Conservation (phyloP, 495 filamentous ascomycete species). For the Cercophora sp. region DNA sequence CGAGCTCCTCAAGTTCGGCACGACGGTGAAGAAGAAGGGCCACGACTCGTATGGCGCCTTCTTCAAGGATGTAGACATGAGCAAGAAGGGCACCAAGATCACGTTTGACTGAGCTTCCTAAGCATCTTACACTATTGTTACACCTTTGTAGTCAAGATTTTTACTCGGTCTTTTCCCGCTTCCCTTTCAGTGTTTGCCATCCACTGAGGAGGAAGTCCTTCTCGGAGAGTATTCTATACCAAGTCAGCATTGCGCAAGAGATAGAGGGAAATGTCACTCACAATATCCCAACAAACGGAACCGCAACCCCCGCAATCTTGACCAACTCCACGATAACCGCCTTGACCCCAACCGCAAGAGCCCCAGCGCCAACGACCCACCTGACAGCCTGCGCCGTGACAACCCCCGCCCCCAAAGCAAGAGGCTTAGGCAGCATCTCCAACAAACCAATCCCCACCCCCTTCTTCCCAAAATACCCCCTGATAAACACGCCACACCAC, state of each 20-base stretch:
- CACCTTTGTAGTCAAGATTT: neutral
- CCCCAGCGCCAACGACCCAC: conserved; percentile 26
- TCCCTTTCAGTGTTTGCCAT: conserved; percentile 39
- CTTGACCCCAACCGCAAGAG: conserved; percentile 17
- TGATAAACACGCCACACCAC: conserved; percentile 75
- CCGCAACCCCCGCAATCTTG: conserved; percentile 47
- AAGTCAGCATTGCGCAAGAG: conserved; percentile 15
- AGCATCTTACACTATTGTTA: neutral
- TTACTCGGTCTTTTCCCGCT: conserved; percentile 15
- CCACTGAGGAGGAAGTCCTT: conserved; percentile 51
- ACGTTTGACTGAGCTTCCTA: conserved; percentile 68
- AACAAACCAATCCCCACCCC: conserved; percentile 28
- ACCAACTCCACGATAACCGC: conserved; percentile 45
- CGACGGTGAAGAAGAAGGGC: conserved; percentile 97
- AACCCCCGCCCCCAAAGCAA: conserved; percentile 20
- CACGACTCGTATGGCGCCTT: conserved; percentile 92
- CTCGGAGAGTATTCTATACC: conserved; percentile 56
- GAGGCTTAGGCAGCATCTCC: conserved; percentile 26
- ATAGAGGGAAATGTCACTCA: conserved; percentile 41
- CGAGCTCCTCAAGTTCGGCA: conserved; percentile 84
- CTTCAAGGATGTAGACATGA: conserved; percentile 74
- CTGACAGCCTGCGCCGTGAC: conserved; percentile 20
- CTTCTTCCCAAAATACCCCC: conserved; percentile 51
- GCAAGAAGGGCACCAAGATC: conserved; percentile 86
- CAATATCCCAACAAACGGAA: conserved; percentile 54